Conservation (phyloP, 805 yeast genomes). For the Zygosaccharomyces siamensis region DNA sequence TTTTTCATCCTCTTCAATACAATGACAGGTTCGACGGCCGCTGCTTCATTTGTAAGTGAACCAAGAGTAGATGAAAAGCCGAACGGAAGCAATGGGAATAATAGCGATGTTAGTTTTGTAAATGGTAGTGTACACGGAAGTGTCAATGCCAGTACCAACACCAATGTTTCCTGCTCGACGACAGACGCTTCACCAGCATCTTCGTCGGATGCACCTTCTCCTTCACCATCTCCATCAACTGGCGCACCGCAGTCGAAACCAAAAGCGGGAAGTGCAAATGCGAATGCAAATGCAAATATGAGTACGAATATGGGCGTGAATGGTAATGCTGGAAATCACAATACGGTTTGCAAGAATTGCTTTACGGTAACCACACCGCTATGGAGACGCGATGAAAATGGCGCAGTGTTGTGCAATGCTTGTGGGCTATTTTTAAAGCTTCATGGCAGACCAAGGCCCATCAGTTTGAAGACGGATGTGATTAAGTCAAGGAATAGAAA, state of each 20-base stretch:
- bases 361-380: slow-evolving; percentile 89
- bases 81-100: background rate
- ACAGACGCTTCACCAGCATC: slow-evolving; percentile 4
- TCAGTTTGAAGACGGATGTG: slow-evolving; percentile 84
- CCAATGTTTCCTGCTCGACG: background rate
- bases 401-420: slow-evolving; percentile 88
- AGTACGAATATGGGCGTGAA: background rate
- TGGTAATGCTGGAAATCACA: background rate
- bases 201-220: slow-evolving; percentile 4
- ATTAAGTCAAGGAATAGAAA: slow-evolving; percentile 87
- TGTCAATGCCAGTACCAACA: background rate
- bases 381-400: slow-evolving; percentile 92
- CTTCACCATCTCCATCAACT: background rate
- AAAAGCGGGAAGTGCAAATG: background rate
- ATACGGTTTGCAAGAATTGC: slow-evolving; percentile 82
- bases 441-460: slow-evolving; percentile 91
- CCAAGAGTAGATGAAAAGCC: background rate
- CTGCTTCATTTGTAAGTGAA: background rate
- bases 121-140: no score
- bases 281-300: background rate
- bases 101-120: background rate
- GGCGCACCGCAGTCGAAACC: background rate
- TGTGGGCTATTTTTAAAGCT: slow-evolving; percentile 85
- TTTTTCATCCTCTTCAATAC: background rate
- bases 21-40: background rate